A percentile compares a stretch with the other conserved stretches of the same genome.
Evolutionary conservation across 768 basidiomycete species (phyloP).

Genomic region (Boletus patriciae): DNA sequence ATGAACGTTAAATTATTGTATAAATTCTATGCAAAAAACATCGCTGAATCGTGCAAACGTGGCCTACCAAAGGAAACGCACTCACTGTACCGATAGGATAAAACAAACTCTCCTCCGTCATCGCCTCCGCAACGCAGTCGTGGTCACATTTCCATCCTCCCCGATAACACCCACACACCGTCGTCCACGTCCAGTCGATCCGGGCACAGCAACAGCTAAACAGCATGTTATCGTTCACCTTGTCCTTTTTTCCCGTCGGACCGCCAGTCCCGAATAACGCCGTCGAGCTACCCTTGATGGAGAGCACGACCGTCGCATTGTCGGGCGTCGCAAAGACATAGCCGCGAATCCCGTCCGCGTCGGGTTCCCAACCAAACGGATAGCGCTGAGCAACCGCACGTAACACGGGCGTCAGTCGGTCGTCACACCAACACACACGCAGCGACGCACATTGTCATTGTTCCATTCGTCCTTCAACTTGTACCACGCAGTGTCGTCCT

Average conservation of each 20-base stretch:
- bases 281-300: conserved; percentile 94
- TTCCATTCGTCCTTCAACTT: conserved; percentile 68
- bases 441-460: conserved; percentile 44
- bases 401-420: neutral
- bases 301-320: conserved; percentile 81
- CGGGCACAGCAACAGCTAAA: conserved; percentile 95
- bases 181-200: conserved; percentile 90
- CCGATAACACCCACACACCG: conserved; percentile 87
- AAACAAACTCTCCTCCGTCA: conserved; percentile 81
- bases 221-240: conserved; percentile 87
- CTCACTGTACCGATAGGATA: conserved; percentile 87
- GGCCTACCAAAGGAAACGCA: conserved; percentile 9
- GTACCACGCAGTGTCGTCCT: conserved; percentile 73
- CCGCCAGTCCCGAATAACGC: conserved; percentile 71
- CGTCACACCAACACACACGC: too few species aligned
- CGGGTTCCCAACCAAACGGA: conserved; percentile 92
- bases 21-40: conserved; percentile 59
- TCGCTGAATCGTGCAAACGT: neutral
- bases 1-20: conserved; percentile 93
- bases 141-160: conserved; percentile 81
- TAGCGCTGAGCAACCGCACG: conserved; percentile 30
- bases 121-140: conserved; percentile 70
- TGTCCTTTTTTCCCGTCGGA: conserved; percentile 88
- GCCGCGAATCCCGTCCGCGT: conserved; percentile 85
- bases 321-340: conserved; percentile 85